These are phyloP conservation scores for Fomitopsis pinicola DNA, from an alignment of 1,284 basidiomycete species.

Conservation along the genomic window DNA sequence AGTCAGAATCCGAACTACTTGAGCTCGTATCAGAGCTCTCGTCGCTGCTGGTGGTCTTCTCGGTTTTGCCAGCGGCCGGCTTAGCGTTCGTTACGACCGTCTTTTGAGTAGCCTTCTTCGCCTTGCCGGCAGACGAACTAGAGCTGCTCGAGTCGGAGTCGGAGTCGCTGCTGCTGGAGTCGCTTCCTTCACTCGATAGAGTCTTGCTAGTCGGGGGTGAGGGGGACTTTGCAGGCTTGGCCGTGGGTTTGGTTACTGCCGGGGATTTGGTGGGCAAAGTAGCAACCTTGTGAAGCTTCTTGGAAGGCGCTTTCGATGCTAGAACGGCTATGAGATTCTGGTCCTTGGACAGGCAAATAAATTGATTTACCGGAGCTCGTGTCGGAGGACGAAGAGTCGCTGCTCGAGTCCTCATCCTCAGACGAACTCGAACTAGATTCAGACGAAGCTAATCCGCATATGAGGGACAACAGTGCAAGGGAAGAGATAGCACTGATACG, in stretches of 20 bases:
- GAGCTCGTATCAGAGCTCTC: constrained; percentile 9
- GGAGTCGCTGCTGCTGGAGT: constrained; percentile 3
- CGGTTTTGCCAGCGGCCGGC: constrained; percentile 4
- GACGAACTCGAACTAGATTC: neutral
- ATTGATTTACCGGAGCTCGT: neutral
- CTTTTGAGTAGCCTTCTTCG: constrained; percentile 4
- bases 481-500: constrained; percentile 1
- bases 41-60: constrained; percentile 13
- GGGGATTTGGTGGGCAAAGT: neutral
- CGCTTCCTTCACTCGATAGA: constrained; percentile 14
- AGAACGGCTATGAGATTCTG: neutral
- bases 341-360: neutral
- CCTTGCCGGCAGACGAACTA: constrained; percentile 1
- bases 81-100: constrained; percentile 3
- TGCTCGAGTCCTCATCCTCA: constrained; percentile 3
- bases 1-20: constrained; percentile 1
- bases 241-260: constrained; percentile 3
- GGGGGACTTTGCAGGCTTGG: constrained; percentile 1
- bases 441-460: neutral
- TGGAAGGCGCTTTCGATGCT: neutral
- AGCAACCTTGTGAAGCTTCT: neutral
- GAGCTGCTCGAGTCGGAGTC: neutral
- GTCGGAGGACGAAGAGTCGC: neutral
- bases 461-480: neutral
- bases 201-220: constrained; percentile 21